Evolutionary conservation across 768 basidiomycete genomes (phyloP), one percentile per base, ranked within the genome.

Genomic region (Ramaria rubella): DNA sequence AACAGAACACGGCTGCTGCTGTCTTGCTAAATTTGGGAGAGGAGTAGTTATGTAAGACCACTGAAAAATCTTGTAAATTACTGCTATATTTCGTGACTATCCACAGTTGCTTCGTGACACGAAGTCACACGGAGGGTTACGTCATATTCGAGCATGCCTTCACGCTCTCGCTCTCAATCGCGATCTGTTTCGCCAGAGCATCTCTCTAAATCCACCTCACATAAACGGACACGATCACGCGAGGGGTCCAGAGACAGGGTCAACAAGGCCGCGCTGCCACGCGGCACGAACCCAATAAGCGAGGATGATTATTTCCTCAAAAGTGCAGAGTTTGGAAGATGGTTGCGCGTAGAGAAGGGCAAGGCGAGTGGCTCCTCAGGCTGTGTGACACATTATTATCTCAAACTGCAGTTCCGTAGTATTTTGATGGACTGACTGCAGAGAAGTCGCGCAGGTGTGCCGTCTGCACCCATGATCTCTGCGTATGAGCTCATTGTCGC

Each of bases 241-340:
- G 55, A 56, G 1, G 24, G 30, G 8, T 43, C 51, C n/a, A 38
- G 33, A 19, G 33, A 50, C 9, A 52, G 40, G 14, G 34, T 27
- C 31, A 15, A 34, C n/a, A 33, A 56, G n/a, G 21, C 17, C 21
- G 54, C 30, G 11, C 74, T 89, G 15, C 88, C 86, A 26, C 65
- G 75, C 24, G 76, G 78, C 38, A 78, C 80, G 27, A 69, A 76
- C n/a, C 73, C 78, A 17, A 88, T 95, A 60, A 82, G 80, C 0
- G 87, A 90, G 63, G 80, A 86, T 0, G 93, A 95, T 66, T 96
- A 94, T 65, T 96, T 93, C 70, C 76, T 86, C 64, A 94, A 90
- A 71, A 88, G 82, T 52, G 81, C 83, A 55, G 94, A 96, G 66
- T 95, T 94, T 66, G 80, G 86, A 61, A 68, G 81, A 24, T 97